Evolutionary conservation across 129 eudicot genomes (phyloP).

Genomic region (Arctium lappa): DNA sequence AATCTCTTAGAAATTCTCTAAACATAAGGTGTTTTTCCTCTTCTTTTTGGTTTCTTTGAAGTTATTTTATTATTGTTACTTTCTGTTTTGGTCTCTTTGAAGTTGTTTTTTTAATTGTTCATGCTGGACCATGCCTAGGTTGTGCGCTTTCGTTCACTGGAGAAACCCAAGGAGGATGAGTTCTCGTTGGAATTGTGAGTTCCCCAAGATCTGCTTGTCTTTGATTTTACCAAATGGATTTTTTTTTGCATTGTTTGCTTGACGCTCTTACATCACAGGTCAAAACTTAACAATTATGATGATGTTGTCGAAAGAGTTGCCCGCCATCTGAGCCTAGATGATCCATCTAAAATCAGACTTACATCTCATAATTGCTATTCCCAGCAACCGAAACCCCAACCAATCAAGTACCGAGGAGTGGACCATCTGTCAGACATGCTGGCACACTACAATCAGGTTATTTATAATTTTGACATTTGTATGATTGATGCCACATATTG

Average conservation of each 20-base stretch:
- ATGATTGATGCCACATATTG: background rate
- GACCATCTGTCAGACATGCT: slow-evolving; percentile 81
- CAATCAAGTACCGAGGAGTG: slow-evolving; percentile 62
- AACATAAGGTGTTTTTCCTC: no score
- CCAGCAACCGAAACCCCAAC: slow-evolving; percentile 90
- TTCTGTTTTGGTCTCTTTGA: background rate
- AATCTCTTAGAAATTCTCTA: no score
- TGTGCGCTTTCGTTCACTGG: slow-evolving; percentile 73
- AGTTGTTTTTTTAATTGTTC: background rate
- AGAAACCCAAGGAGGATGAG: slow-evolving; percentile 88
- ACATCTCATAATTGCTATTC: slow-evolving; percentile 89
- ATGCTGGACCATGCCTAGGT: slow-evolving; percentile 36
- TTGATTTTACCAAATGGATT: background rate
- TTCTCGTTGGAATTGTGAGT: slow-evolving; percentile 74
- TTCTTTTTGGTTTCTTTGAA: background rate
- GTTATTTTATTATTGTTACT: background rate
- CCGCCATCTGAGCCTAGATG: slow-evolving; percentile 50
- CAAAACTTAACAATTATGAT: slow-evolving; percentile 75
- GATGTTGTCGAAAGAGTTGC: slow-evolving; percentile 84
- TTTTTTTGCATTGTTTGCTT: background rate
- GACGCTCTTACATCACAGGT: slow-evolving; percentile 35
- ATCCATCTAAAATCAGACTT: slow-evolving; percentile 82
- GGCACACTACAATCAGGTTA: slow-evolving; percentile 84
- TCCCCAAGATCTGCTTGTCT: background rate
- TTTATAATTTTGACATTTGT: background rate